phyloP scores from a whole-genome alignment of 352 stramenopile species.

The Pythium utonaiense region DNA sequence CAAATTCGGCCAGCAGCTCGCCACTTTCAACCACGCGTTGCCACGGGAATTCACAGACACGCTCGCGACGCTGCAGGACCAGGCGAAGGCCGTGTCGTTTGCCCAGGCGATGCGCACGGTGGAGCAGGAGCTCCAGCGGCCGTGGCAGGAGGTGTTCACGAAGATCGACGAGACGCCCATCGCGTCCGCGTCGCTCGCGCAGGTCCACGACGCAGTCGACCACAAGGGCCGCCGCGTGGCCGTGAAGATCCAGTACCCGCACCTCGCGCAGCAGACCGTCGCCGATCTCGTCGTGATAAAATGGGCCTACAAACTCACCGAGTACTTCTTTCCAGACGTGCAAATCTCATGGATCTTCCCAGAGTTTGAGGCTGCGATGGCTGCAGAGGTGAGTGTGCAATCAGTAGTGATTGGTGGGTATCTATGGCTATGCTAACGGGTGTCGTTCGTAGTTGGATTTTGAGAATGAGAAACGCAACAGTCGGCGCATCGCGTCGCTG shows the following conservation, averaged over 20 bases:
- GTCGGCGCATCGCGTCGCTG: constrained; percentile 51
- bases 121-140: constrained; percentile 54
- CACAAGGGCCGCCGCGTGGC: constrained; percentile 87
- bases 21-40: constrained; percentile 95
- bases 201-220: constrained; percentile 94
- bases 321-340: constrained; percentile 90
- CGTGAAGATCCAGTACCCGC: constrained; percentile 95
- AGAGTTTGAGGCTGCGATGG: constrained; percentile 88
- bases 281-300: constrained; percentile 75
- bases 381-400: constrained; percentile 61
- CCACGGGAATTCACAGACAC: constrained; percentile 93
- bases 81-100: constrained; percentile 77
- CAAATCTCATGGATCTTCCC: constrained; percentile 94
- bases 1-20: constrained; percentile 97
- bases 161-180: constrained; percentile 92
- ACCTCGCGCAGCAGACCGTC: constrained; percentile 77
- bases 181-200: constrained; percentile 93
- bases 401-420: too few species aligned
- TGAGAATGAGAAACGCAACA: constrained; percentile 82
- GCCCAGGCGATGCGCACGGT: constrained; percentile 42
- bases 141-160: constrained; percentile 85
- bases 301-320: constrained; percentile 47
- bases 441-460: constrained; percentile 83
- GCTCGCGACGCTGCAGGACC: constrained; percentile 90
- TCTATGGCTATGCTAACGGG: too few species aligned